Evolutionary conservation across 495 filamentous ascomycete genomes (phyloP), one percentile per base, ranked within the genome.

Genomic region (Hyphodiscus hymeniophilus): DNA sequence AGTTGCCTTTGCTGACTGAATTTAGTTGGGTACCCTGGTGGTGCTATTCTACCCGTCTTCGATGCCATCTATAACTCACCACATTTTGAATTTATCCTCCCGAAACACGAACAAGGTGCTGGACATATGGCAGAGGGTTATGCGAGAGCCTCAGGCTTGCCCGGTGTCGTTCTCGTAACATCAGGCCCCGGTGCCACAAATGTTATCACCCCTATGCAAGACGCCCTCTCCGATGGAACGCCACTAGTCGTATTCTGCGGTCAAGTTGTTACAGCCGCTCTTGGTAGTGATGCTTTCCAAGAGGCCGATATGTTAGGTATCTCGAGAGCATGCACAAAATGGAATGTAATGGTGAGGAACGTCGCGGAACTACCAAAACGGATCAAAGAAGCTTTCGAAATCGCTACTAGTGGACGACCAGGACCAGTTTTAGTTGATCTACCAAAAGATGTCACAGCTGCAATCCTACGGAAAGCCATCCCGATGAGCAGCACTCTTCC

Each of bases 381-480:
- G 36, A 89, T 89, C 56, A 87, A 87, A 57, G 84, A 89, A 63
- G 84, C 84, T n/a, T 89, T 89, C 60, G 84, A 89, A 65, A 89
- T 89, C 58, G 84, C 84, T 16, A 87, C 81, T 28, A 79, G 77
- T 45, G 84, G 84, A 24, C 69, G 84, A 22, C 84, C 84, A 7
- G 84, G 84, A 28, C 84, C 84, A n/a, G 84, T 89, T 2, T 73
- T 89, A 45, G 84, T 89, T 24, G 84, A 89, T 63, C 67, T 89
- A 33, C 84, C 84, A 43, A 87, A 87, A 61, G 84, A 89, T 63
- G 80, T 89, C 50, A 87, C 84, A 17, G 84, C 77, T 24, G 75
- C 76, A 49, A 68, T 82, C 33, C 65, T 87, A 20, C 54, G 75
- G 44, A 74, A 70, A 50, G 80, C 84, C n/a, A 87, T 89, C 49